Percentiles rank a stretch among this genome's conserved stretches.
These are phyloP conservation scores for Candida sojae DNA, from an alignment of 1,139 yeast species.

Conservation along the genomic window DNA sequence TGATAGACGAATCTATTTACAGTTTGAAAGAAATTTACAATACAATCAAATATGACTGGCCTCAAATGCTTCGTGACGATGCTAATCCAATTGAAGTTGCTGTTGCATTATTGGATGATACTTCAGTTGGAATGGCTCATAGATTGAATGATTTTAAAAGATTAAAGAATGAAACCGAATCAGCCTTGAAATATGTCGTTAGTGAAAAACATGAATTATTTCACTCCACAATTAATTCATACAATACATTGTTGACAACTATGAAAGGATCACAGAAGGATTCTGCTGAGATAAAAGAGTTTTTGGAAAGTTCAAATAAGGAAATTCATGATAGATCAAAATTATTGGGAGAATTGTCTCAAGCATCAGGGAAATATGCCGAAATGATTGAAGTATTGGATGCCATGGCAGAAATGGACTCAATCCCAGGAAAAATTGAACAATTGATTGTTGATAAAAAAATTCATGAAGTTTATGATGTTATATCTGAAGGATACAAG, in stretches of 20 bases:
- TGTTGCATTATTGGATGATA: slow-evolving; percentile 74
- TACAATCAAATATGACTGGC: slow-evolving; percentile 48
- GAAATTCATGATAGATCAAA: slow-evolving; percentile 59
- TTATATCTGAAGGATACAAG: slow-evolving; percentile 57
- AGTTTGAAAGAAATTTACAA: slow-evolving; percentile 41
- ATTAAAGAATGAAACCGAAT: slow-evolving; percentile 55
- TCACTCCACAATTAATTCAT: slow-evolving; percentile 79
- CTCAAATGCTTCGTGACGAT: slow-evolving; percentile 34
- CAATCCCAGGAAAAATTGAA: slow-evolving; percentile 66
- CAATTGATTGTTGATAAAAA: slow-evolving; percentile 64
- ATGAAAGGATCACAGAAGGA: slow-evolving; percentile 60
- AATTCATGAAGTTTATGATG: slow-evolving; percentile 67
- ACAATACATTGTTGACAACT: slow-evolving; percentile 59
- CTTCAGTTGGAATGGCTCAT: slow-evolving; percentile 87
- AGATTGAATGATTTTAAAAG: slow-evolving; percentile 59
- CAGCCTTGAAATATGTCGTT: slow-evolving; percentile 67
- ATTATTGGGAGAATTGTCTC: slow-evolving; percentile 62
- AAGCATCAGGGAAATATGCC: slow-evolving; percentile 59
- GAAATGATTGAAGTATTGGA: slow-evolving; percentile 73
- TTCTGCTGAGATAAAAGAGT: slow-evolving; percentile 50
- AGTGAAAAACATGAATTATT: slow-evolving; percentile 84
- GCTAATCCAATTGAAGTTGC: slow-evolving; percentile 87
- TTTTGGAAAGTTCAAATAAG: slow-evolving; percentile 51
- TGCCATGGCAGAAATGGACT: slow-evolving; percentile 63
- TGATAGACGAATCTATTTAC: slow-evolving; percentile 30